Conservation (phyloP, 208 protist genomes). For the Blastocrithidia nonstop region DNA sequence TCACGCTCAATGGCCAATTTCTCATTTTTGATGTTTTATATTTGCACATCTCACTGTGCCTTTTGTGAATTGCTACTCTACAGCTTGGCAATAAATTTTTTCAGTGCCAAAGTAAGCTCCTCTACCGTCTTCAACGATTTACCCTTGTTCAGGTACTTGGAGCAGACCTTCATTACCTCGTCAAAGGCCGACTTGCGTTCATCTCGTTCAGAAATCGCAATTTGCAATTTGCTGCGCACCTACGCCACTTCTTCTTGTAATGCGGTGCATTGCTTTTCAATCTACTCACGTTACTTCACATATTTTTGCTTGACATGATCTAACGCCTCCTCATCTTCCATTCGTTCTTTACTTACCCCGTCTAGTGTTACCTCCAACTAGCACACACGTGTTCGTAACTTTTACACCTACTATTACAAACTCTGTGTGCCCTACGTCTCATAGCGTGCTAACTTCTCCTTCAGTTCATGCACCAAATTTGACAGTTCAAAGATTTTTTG, state of each 20-base stretch:
- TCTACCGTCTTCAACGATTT: slow-evolving; percentile 17
- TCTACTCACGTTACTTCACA: slow-evolving; percentile 22
- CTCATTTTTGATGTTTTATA: slow-evolving; percentile 25
- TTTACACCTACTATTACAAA: slow-evolving; percentile 48
- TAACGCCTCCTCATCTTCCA: slow-evolving; percentile 65
- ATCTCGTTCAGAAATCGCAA: slow-evolving; percentile 24
- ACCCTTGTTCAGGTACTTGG: slow-evolving; percentile 21
- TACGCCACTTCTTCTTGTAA: slow-evolving; percentile 43
- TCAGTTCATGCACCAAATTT: slow-evolving; percentile 51
- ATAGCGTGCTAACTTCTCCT: slow-evolving; percentile 66
- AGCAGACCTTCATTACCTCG: slow-evolving; percentile 38
- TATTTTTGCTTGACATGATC: slow-evolving; percentile 27
- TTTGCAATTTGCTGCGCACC: slow-evolving; percentile 54
- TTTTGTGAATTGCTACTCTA: slow-evolving; percentile 23
- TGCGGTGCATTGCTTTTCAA: slow-evolving; percentile 13
- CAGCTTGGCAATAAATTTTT: slow-evolving; percentile 6
- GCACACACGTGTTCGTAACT: slow-evolving; percentile 40
- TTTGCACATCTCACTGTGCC: slow-evolving; percentile 16
- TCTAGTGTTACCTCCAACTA: slow-evolving; percentile 64
- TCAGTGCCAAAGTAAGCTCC: slow-evolving; percentile 32
- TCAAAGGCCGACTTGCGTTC: slow-evolving; percentile 26
- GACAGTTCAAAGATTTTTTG: slow-evolving; percentile 73
- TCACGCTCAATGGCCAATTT: slow-evolving; percentile 18
- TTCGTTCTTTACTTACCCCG: slow-evolving; percentile 43
- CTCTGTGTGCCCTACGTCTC: slow-evolving; percentile 46